Evolutionary conservation across 768 basidiomycete species (phyloP).

Genomic region (Hericium erinaceus): DNA sequence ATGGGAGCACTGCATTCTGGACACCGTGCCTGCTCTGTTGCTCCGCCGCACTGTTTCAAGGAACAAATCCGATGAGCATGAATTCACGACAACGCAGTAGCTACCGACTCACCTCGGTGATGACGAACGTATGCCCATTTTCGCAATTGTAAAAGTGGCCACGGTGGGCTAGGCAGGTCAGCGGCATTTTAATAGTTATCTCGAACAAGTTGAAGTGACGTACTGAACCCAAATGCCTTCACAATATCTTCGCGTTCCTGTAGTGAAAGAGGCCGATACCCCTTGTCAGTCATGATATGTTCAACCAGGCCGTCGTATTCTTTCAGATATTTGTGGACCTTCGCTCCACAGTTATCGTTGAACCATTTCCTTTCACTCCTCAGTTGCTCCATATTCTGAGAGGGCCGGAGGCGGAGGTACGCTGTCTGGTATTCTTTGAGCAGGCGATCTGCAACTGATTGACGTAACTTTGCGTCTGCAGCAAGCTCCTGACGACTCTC

Average conservation of each 20-base stretch:
- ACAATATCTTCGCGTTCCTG: slow-evolving; percentile 20
- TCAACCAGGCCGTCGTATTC: slow-evolving; percentile 15
- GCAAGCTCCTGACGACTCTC: not conserved
- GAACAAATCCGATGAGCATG: slow-evolving; percentile 1
- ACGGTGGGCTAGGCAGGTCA: slow-evolving; percentile 14
- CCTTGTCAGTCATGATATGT: slow-evolving; percentile 10
- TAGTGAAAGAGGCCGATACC: slow-evolving; percentile 17
- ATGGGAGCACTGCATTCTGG: slow-evolving; percentile 50
- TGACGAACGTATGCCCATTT: slow-evolving; percentile 57
- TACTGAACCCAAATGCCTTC: slow-evolving; percentile 20
- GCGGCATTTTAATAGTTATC: not conserved
- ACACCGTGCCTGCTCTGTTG: slow-evolving; percentile 36
- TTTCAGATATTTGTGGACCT: slow-evolving; percentile 13
- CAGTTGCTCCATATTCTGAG: slow-evolving; percentile 5
- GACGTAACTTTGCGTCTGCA: not conserved
- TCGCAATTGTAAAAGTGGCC: slow-evolving; percentile 27
- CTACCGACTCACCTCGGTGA: slow-evolving; percentile 35
- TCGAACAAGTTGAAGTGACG: not conserved
- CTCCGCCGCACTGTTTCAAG: slow-evolving; percentile 45
- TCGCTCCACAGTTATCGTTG: slow-evolving; percentile 15
- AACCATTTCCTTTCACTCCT: slow-evolving; percentile 19
- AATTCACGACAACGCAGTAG: not conserved
- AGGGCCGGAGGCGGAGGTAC: not conserved
- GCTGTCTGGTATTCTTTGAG: not conserved
- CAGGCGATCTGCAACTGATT: not conserved